Conservation (phyloP, 192 early-diverging fungal species). For the Neocallimastix lanati region DNA sequence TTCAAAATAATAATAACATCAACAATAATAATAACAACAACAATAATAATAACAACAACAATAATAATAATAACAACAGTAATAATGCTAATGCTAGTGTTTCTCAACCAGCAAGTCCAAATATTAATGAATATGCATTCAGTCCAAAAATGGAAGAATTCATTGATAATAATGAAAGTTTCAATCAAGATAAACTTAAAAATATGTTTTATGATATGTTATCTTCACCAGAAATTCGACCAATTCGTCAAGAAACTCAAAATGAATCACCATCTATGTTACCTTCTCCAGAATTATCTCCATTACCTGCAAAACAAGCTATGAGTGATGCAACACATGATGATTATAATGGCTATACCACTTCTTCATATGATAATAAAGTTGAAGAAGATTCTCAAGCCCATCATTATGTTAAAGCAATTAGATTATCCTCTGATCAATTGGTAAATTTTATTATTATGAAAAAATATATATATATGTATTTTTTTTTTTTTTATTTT, state of each 20-base stretch:
- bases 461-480: no score
- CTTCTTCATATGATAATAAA: background rate
- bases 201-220: background rate
- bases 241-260: background rate
- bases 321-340: background rate
- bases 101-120: background rate
- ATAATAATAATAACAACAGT: no score
- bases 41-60: background rate
- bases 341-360: background rate
- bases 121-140: background rate
- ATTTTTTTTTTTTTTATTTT: no score
- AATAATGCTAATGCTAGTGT: background rate
- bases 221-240: background rate
- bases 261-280: background rate
- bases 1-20: background rate
- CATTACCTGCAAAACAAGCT: background rate
- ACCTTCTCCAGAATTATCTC: background rate
- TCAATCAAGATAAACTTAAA: background rate
- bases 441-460: slow-evolving; percentile 20
- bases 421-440: slow-evolving; percentile 84
- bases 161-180: background rate
- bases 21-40: background rate
- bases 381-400: background rate
- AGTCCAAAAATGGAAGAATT: background rate
- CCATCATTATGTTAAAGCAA: slow-evolving; percentile 62